These are phyloP conservation scores for Nemania abortiva DNA, from an alignment of 2,329 filamentous ascomycete genomes.

Conservation along the genomic window DNA sequence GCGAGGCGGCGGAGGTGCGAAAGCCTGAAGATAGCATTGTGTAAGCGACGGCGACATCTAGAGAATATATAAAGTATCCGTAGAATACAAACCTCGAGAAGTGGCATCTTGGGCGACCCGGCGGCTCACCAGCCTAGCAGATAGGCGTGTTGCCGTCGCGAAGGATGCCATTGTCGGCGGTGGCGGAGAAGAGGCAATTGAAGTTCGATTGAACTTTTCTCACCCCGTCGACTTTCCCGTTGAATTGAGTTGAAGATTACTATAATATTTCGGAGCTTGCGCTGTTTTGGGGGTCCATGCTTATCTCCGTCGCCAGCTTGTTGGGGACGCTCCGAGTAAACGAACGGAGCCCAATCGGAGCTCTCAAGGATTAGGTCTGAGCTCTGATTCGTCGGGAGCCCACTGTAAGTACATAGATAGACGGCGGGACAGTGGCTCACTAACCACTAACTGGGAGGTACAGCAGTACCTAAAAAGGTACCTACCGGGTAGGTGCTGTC, in stretches of 20 bases:
- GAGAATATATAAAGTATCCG: neutral
- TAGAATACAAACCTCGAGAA: constrained; percentile 66
- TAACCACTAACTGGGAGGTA: neutral
- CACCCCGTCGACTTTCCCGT: constrained; percentile 17
- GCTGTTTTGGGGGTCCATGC: constrained; percentile 33
- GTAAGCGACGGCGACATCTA: constrained; percentile 18
- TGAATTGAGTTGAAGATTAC: constrained; percentile 25
- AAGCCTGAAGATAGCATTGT: constrained; percentile 63
- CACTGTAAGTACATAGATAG: neutral
- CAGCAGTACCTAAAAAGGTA: neutral
- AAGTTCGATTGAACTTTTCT: constrained; percentile 51
- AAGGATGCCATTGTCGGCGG: constrained; percentile 72
- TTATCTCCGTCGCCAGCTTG: constrained; percentile 41
- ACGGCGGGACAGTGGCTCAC: neutral
- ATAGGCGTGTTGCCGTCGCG: constrained; percentile 72
- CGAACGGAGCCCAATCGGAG: constrained; percentile 27
- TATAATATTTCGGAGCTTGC: constrained; percentile 43
- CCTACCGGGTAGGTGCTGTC: constrained; percentile 3
- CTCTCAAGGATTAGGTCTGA: neutral
- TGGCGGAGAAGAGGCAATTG: constrained; percentile 35
- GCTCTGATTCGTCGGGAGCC: constrained; percentile 2
- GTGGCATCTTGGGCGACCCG: constrained; percentile 66
- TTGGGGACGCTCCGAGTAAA: constrained; percentile 48
- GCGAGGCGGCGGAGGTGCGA: constrained; percentile 69
- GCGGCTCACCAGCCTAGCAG: constrained; percentile 68